Percentiles rank a stretch among this genome's conserved stretches.
Conservation (phyloP, 2,329 filamentous ascomycete species). For the Colletotrichum euphorbiae region DNA sequence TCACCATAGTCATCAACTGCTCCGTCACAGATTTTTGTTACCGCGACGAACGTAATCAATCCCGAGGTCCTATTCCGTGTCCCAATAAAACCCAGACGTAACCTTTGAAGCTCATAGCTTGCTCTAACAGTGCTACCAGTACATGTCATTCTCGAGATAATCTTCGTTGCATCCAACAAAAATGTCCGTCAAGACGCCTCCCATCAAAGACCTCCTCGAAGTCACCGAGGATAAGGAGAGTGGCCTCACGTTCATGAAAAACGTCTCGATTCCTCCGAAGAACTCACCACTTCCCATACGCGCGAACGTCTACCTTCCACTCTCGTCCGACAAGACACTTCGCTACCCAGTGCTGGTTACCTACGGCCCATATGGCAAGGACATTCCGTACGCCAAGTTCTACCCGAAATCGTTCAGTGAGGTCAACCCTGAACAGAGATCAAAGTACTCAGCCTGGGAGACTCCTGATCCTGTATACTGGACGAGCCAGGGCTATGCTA, state of each 20-base stretch:
- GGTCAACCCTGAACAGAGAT: constrained; percentile 65
- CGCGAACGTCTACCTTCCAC: constrained; percentile 54
- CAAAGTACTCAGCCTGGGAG: constrained; percentile 68
- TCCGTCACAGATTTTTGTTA: background rate
- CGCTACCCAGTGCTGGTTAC: constrained; percentile 72
- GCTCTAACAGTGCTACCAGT: background rate
- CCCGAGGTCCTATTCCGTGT: background rate
- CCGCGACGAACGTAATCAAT: background rate
- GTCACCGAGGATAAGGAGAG: constrained; percentile 28
- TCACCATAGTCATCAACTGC: constrained; percentile 15
- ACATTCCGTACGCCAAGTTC: constrained; percentile 72
- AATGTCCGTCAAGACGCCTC: constrained; percentile 34
- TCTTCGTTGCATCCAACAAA: background rate
- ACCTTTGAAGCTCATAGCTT: background rate
- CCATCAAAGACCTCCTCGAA: constrained; percentile 35
- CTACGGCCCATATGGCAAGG: constrained; percentile 80
- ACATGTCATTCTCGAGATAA: background rate
- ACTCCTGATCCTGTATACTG: constrained; percentile 69
- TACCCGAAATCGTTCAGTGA: constrained; percentile 56
- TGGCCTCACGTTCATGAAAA: constrained; percentile 51
- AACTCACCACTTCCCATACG: constrained; percentile 48
- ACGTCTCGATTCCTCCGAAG: constrained; percentile 50
- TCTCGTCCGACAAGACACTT: constrained; percentile 39
- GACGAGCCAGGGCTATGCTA: constrained; percentile 65
- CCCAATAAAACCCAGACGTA: constrained; percentile 17